Base-by-base conservation (phyloP, 805 yeast species). In the Saccharomyces paradoxus region DNA sequence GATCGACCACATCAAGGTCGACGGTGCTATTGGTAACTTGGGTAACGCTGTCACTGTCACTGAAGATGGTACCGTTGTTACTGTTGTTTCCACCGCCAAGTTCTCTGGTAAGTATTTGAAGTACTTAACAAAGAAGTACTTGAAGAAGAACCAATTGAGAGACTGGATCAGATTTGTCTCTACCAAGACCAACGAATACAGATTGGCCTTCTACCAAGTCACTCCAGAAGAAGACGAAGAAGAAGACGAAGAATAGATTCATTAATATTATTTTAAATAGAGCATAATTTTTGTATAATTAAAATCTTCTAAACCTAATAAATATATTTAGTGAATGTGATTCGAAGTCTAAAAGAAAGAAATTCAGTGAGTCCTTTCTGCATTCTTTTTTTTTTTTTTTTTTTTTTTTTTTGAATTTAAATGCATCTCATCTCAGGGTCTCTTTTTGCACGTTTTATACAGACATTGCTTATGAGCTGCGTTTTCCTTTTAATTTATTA, bases 151-250 rank as follows among this genome's bases (percentile, higher is more conserved):
- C 92, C 96, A 89, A 81, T 88, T 92, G 83, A 90, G 97, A 84
- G 98, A 94, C 84, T 92, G 98, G 98, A 91, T 92, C 80, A 94
- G 98, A 85, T 91, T 92, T 74, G 96, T 92, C 67, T 88, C 98
- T 65, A 85, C 87, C 74, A 87, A 90, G 82, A 87, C 88, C 80
- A 89, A 91, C 86, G 85, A 83, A 78, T 94, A 94, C 89, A 87
- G 87, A 79, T 84, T 92, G 82, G 91, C 94, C 79, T 92, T 92
- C 97, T 94, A 89, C 97, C 89, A 95, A 78, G 94, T 92, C 77
- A 90, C 92, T 71, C 92, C 88, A 71, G 96, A 91, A 72, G 97
- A 91, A 73, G 89, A 83, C 70, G 96, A 87, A 69, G 97, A 89
- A 72, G 44, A 37, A 37, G 63, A 57, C 51, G 63, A 61, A 59